Evolutionary conservation across 306 rosid species (phyloP).

Genomic region (Citrullus amarus): DNA sequence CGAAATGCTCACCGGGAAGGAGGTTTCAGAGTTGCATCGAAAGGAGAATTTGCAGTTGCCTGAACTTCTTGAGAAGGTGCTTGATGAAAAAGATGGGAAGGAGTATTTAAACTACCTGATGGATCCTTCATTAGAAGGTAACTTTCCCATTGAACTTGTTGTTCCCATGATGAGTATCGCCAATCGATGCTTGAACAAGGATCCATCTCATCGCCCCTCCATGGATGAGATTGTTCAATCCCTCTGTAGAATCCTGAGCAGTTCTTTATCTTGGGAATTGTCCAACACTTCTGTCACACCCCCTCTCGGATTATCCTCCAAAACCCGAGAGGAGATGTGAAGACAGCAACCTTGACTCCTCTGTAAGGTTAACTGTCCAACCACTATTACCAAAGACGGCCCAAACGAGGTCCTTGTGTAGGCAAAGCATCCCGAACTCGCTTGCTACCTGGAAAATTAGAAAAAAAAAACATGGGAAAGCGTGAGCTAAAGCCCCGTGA

Average conservation of each 20-base stretch:
- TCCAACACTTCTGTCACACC: slow-evolving; percentile 11
- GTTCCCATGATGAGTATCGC: slow-evolving; percentile 28
- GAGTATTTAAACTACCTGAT: slow-evolving; percentile 37
- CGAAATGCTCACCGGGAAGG: slow-evolving; percentile 68
- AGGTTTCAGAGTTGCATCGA: slow-evolving; percentile 29
- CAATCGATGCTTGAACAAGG: slow-evolving; percentile 40
- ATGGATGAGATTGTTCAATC: slow-evolving; percentile 57
- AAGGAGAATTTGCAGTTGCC: slow-evolving; percentile 26
- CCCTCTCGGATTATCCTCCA: too few relatives aligned
- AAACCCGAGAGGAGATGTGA: too few relatives aligned
- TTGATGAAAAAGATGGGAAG: slow-evolving; percentile 22
- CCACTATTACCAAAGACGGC: too few relatives aligned
- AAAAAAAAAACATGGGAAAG: too few relatives aligned
- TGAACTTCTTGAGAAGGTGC: slow-evolving; percentile 16
- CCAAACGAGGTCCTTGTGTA: too few relatives aligned
- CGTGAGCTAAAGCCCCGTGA: too few relatives aligned
- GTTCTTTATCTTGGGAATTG: slow-evolving; percentile 61
- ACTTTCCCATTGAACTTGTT: slow-evolving; percentile 55
- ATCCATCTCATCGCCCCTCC: slow-evolving; percentile 47
- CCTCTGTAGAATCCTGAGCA: slow-evolving; percentile 37
- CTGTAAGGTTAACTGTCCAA: too few relatives aligned
- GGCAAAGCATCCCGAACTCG: too few relatives aligned
- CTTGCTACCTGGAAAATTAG: too few relatives aligned
- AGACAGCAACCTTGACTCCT: too few relatives aligned
- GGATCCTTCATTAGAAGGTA: slow-evolving; percentile 37